These are phyloP conservation scores for Penicillium lagena DNA, from an alignment of 495 filamentous ascomycete species.

Conservation along the genomic window DNA sequence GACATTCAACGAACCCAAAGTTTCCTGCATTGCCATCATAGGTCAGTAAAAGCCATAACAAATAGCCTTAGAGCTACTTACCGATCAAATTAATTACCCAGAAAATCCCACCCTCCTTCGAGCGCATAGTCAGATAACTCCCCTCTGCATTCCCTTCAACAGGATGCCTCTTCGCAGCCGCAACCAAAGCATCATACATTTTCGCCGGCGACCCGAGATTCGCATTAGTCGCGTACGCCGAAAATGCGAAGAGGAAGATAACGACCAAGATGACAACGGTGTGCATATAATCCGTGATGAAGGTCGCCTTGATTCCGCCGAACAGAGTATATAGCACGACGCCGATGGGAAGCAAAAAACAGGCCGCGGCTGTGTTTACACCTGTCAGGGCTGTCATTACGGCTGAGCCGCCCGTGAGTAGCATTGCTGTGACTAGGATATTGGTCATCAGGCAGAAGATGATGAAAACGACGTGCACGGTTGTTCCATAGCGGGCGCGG, in stretches of 20 bases:
- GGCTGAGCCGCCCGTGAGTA: constrained; percentile 85
- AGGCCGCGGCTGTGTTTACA: constrained; percentile 80
- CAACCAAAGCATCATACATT: constrained; percentile 74
- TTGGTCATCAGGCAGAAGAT: constrained; percentile 81
- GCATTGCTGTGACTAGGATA: constrained; percentile 82
- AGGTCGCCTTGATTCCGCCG: constrained; percentile 73
- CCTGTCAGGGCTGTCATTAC: constrained; percentile 82
- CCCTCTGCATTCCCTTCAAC: constrained; percentile 81
- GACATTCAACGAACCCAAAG: constrained; percentile 18
- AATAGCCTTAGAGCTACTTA: constrained; percentile 34
- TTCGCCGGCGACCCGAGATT: constrained; percentile 72
- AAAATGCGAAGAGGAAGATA: constrained; percentile 86
- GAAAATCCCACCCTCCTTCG: constrained; percentile 84
- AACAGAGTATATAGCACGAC: constrained; percentile 77
- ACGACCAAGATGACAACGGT: constrained; percentile 84
- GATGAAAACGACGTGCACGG: constrained; percentile 69
- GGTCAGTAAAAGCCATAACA: constrained; percentile 1
- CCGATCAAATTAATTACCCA: constrained; percentile 94
- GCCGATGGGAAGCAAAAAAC: constrained; percentile 82
- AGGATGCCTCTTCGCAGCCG: constrained; percentile 64
- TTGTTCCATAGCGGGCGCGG: constrained; percentile 51
- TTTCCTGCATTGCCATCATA: constrained; percentile 10
- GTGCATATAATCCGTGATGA: constrained; percentile 77
- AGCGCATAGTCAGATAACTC: constrained; percentile 86
- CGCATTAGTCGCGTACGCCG: constrained; percentile 70